Percentiles rank a stretch among this genome's conserved stretches.
These are phyloP conservation scores for Sporisorium sorghi DNA, from an alignment of 1,284 basidiomycete genomes.

Conservation along the genomic window DNA sequence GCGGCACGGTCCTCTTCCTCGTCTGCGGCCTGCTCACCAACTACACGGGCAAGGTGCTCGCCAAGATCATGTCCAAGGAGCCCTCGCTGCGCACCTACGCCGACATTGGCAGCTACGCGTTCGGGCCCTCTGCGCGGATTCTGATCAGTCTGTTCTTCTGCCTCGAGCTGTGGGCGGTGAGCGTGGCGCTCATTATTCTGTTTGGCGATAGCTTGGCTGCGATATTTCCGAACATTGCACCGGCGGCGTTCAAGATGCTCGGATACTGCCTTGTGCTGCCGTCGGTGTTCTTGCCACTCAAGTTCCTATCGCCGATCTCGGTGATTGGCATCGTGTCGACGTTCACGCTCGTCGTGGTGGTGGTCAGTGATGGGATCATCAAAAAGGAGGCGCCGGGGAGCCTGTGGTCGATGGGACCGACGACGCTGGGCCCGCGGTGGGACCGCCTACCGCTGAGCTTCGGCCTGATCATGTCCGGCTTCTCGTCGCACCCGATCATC, in stretches of 20 bases:
- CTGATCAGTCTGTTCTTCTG: slow-evolving; percentile 65
- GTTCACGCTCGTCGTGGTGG: slow-evolving; percentile 78
- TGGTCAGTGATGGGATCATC: slow-evolving; percentile 85
- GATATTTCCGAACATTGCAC: slow-evolving; percentile 44
- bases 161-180: slow-evolving; percentile 66
- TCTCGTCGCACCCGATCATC: slow-evolving; percentile 92
- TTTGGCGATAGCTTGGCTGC: slow-evolving; percentile 63
- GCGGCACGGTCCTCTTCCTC: slow-evolving; percentile 59
- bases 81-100: slow-evolving; percentile 64
- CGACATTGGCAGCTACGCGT: slow-evolving; percentile 67
- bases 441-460: slow-evolving; percentile 75
- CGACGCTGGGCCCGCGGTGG: slow-evolving; percentile 76
- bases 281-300: slow-evolving; percentile 63
- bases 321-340: slow-evolving; percentile 70
- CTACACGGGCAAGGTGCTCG: slow-evolving; percentile 67
- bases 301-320: slow-evolving; percentile 61
- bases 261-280: slow-evolving; percentile 60
- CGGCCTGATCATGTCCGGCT: slow-evolving; percentile 96
- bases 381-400: slow-evolving; percentile 85
- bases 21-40: slow-evolving; percentile 64
- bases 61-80: slow-evolving; percentile 63
- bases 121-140: slow-evolving; percentile 59
- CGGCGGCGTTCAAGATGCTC: slow-evolving; percentile 57
- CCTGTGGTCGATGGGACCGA: slow-evolving; percentile 80
- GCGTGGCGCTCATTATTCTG: slow-evolving; percentile 64